Evolutionary conservation across 371 early-diverging fungal genomes (phyloP), one percentile per base, ranked within the genome.

Genomic region (Apophysomyces trapeziformis): DNA sequence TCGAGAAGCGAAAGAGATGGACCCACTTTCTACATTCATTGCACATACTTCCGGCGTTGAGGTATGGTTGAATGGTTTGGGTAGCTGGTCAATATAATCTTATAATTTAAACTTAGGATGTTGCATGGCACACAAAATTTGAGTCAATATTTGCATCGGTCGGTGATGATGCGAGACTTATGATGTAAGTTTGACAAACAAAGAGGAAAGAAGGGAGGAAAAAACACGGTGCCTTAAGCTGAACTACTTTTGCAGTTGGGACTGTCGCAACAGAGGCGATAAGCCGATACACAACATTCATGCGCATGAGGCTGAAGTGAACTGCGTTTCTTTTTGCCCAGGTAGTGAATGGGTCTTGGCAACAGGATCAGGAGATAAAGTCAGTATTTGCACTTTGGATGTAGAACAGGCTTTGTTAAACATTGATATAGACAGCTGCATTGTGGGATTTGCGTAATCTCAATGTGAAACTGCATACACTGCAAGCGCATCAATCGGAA

Each of bases 371-470:
- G 89, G 93, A 9, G 99, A 99, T 79, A 91, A 91, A 78, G 92
- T 91, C 72, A 57, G 37, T 18, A 13, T 26, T 26, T 26, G 39
- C 13, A 39, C 36, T 14, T 5, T 18, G 32, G 54, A 13, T 46
- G 36, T 39, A 50, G n/a, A 5, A 21, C 54, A 21, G 21, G 41
- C 21, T 3, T 11, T 13, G 1, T 47, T 50, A 50, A 50, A 6
- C 21, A 21, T 26, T 21, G 16, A 7, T 38, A 47, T 60, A 92
- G 85, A 93, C 95, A 3, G 93, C 97, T 5, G 95, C 89, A 12
- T 82, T 99, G 26, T 99, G 99, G 99, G 99, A 99, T 85, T 75
- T 94, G 74, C 92, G 99, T 70, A 96, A 96, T 74, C 76, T 97
- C 41, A 88, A 87, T 61, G 70, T 74, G 43, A 87, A 89, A 60